Conservation (phyloP, 257 asterid species). For the Euphrasia confusa region DNA sequence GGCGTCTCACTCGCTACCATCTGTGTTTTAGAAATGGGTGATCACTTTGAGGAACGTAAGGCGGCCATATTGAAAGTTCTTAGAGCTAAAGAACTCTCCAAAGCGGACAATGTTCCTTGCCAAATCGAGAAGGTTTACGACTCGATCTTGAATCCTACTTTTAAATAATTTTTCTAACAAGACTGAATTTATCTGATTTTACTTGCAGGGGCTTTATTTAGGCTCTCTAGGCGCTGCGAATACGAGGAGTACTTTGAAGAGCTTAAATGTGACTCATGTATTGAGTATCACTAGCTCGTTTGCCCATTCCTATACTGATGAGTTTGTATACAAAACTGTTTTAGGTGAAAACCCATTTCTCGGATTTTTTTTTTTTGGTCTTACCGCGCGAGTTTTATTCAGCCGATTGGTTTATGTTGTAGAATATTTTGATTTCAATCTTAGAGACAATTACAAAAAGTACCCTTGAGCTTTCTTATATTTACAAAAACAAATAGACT, state of each 20-base stretch:
- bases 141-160: not conserved
- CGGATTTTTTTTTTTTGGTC: not conserved
- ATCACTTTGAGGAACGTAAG: constrained; percentile 29
- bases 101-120: constrained; percentile 58
- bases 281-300: constrained; percentile 55
- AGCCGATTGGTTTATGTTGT: too few species aligned
- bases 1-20: too few species aligned
- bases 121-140: constrained; percentile 68
- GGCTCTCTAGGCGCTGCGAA: constrained; percentile 89
- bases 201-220: constrained; percentile 62
- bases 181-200: not conserved
- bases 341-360: constrained; percentile 29
- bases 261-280: constrained; percentile 65
- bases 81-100: constrained; percentile 33
- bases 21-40: constrained; percentile 34
- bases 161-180: not conserved
- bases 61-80: constrained; percentile 47
- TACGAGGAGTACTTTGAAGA: constrained; percentile 46
- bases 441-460: too few species aligned
- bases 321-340: constrained; percentile 64
- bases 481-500: too few species aligned
- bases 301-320: constrained; percentile 49
- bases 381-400: too few species aligned
- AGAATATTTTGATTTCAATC: too few species aligned
- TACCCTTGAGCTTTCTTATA: too few species aligned